Evolutionary conservation across 2,329 filamentous ascomycete genomes (phyloP).

Genomic region (Arthrobotrys entomopaga): DNA sequence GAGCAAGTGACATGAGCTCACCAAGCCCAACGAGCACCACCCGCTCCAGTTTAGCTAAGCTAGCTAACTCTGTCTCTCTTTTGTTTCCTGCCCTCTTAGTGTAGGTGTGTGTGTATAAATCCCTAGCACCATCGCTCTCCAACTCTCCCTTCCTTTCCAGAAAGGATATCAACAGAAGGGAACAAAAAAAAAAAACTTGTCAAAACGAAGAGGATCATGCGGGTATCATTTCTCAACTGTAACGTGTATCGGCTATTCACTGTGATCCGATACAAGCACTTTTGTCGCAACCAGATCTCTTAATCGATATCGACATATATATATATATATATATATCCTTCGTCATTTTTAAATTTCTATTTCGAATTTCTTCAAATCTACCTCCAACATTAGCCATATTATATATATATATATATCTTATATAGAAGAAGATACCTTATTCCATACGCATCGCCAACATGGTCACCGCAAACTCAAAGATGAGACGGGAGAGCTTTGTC

Average conservation of each 20-base stretch:
- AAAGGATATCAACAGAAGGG: not conserved
- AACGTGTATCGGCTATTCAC: constrained; percentile 36
- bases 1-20: constrained; percentile 39
- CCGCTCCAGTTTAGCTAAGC: not conserved
- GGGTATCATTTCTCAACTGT: constrained; percentile 29
- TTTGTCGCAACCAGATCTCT: constrained; percentile 34
- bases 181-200: not conserved
- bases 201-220: constrained; percentile 26
- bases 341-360: not conserved
- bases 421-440: constrained; percentile 1
- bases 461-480: constrained; percentile 37
- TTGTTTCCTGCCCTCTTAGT: constrained; percentile 13
- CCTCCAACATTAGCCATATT: not conserved
- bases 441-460: constrained; percentile 11
- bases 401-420: not conserved
- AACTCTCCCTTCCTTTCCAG: not conserved
- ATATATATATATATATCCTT: no score
- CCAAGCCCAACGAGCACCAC: not conserved
- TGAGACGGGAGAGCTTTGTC: constrained; percentile 47
- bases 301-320: constrained; percentile 12
- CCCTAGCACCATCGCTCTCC: constrained; percentile 26
- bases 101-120: constrained; percentile 43
- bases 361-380: not conserved
- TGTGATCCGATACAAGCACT: constrained; percentile 45
- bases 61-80: not conserved